Percentiles rank a stretch among this genome's conserved stretches.
These are phyloP conservation scores for Neofusicoccum kwambonambiense DNA, from an alignment of 2,329 filamentous ascomycete species.

Conservation along the genomic window DNA sequence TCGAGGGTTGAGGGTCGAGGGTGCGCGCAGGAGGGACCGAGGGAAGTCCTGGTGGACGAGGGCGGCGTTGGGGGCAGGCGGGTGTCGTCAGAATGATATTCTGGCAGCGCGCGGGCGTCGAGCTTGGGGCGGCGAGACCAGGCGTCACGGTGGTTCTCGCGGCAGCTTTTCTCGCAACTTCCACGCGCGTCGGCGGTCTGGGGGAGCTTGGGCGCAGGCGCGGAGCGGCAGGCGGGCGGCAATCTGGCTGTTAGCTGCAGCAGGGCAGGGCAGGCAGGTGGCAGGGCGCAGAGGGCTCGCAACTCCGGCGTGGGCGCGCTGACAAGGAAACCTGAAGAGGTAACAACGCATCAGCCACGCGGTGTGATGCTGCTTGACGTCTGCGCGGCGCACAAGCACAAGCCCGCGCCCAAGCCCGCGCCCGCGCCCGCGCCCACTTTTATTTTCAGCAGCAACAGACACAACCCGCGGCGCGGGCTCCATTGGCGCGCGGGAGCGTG, in stretches of 20 bases:
- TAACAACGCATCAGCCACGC: constrained; percentile 15
- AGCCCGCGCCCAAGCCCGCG: background rate
- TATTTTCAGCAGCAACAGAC: constrained; percentile 11
- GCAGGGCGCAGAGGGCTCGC: background rate
- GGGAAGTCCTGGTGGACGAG: background rate
- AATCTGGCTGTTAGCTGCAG: background rate
- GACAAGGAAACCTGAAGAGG: constrained; percentile 8
- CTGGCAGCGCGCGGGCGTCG: background rate
- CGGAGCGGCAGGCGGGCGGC: background rate
- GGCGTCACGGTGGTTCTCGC: background rate
- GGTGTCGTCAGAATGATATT: constrained; percentile 7
- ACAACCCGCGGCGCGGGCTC: background rate
- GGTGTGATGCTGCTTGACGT: constrained; percentile 17
- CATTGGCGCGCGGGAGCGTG: no score
- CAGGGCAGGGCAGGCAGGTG: background rate
- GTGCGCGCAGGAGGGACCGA: background rate
- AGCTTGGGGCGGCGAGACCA: background rate
- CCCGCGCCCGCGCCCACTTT: background rate
- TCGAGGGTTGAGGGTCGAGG: background rate
- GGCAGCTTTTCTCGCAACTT: constrained; percentile 14
- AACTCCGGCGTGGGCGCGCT: background rate
- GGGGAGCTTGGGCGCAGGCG: background rate
- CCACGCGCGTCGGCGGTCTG: constrained; percentile 10
- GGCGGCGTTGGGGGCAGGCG: background rate
- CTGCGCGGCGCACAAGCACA: constrained; percentile 9